These are phyloP conservation scores for Flagelloscypha sp. DNA, from an alignment of 768 basidiomycete genomes.

Conservation along the genomic window DNA sequence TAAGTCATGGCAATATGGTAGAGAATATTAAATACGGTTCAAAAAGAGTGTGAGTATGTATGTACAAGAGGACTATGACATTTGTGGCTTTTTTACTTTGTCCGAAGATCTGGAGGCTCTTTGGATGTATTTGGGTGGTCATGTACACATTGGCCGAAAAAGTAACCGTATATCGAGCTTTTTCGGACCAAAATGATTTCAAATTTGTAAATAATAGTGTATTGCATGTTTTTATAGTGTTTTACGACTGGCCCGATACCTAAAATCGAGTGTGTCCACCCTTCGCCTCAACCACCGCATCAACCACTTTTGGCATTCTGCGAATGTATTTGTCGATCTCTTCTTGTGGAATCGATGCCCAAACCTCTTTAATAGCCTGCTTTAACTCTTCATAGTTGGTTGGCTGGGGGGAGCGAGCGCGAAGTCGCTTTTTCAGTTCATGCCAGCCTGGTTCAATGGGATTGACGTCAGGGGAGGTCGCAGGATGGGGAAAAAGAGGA, in stretches of 20 bases:
- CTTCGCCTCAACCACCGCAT: constrained; percentile 3
- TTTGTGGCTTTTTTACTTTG: no score
- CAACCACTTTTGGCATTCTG: constrained; percentile 1
- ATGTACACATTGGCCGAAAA: no score
- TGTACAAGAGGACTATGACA: no score
- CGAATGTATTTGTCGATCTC: constrained; percentile 3
- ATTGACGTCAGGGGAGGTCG: constrained; percentile 5
- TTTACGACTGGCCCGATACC: no score
- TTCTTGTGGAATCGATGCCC: constrained; percentile 5
- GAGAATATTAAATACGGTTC: no score
- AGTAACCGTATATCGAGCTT: no score
- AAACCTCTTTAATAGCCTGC: not conserved
- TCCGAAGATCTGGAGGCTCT: no score
- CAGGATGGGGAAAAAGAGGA: constrained; percentile 7
- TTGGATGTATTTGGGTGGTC: no score
- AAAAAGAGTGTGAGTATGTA: no score
- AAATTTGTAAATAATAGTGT: constrained; percentile 1
- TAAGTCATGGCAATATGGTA: no score
- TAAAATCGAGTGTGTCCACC: constrained; percentile 7
- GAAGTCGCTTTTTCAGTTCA: constrained; percentile 2
- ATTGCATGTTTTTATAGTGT: not conserved
- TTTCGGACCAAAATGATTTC: no score
- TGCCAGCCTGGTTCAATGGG: constrained; percentile 6
- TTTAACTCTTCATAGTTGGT: constrained; percentile 1
- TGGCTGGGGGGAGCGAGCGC: not conserved